Percentiles rank a stretch among this genome's conserved stretches.
Conservation (phyloP, 1,284 basidiomycete genomes). For the Malassezia globosa region DNA sequence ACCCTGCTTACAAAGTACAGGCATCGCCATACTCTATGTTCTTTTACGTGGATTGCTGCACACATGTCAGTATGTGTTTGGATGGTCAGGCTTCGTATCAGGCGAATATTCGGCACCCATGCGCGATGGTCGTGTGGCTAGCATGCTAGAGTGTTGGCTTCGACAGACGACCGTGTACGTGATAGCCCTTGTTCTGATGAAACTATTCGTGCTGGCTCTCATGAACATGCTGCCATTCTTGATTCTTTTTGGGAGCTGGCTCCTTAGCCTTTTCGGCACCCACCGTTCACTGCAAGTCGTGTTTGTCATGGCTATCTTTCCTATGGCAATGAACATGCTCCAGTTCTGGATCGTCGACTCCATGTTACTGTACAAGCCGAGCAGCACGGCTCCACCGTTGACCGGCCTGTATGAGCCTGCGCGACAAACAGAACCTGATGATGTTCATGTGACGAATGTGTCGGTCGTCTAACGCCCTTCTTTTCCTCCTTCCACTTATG, state of each 20-base stretch:
- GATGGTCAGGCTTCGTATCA: slow-evolving; percentile 66
- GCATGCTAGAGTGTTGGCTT: slow-evolving; percentile 55
- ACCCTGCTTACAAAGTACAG: no score
- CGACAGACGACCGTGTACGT: slow-evolving; percentile 80
- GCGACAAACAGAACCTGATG: no score
- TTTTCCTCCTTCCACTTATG: no score
- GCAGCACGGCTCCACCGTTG: no score
- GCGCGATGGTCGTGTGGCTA: slow-evolving; percentile 11
- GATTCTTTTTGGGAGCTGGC: slow-evolving; percentile 64
- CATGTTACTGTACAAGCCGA: slow-evolving; percentile 36
- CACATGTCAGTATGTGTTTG: slow-evolving; percentile 51
- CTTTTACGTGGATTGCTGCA: slow-evolving; percentile 56
- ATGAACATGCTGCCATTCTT: slow-evolving; percentile 58
- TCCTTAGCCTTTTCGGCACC: slow-evolving; percentile 64
- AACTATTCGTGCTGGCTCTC: slow-evolving; percentile 64
- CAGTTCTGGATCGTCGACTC: slow-evolving; percentile 46
- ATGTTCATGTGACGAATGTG: no score
- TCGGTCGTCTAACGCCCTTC: background rate
- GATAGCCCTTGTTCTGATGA: slow-evolving; percentile 69
- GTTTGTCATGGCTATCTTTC: slow-evolving; percentile 76
- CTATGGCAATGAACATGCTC: slow-evolving; percentile 65
- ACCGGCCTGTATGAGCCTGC: no score
- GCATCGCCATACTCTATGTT: slow-evolving; percentile 72
- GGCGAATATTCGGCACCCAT: slow-evolving; percentile 64
- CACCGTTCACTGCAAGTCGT: slow-evolving; percentile 49